Conservation (phyloP, 2,329 filamentous ascomycete genomes). For the Fusarium nelsonii region DNA sequence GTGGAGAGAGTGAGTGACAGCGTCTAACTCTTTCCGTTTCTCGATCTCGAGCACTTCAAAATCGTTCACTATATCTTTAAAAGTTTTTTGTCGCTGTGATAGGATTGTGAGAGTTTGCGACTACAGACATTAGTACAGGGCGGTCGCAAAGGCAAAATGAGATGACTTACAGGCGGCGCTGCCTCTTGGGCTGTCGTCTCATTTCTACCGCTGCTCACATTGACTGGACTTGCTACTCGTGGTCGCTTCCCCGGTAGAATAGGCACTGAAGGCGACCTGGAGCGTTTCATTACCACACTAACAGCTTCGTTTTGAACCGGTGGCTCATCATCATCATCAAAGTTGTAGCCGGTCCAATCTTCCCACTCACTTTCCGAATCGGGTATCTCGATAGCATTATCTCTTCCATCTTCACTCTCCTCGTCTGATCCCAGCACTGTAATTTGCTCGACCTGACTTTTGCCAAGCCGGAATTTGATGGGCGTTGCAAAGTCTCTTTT, state of each 20-base stretch:
- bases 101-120: background rate
- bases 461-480: background rate
- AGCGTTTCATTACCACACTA: background rate
- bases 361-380: background rate
- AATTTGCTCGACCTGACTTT: background rate
- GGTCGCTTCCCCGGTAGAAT: background rate
- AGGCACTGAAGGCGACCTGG: background rate
- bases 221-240: background rate
- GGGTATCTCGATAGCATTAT: background rate
- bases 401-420: background rate
- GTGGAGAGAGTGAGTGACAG: background rate
- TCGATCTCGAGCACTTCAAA: background rate
- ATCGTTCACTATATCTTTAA: background rate
- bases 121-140: background rate
- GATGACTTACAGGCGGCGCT: background rate
- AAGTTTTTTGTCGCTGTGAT: background rate
- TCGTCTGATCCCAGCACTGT: background rate
- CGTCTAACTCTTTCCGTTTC: conserved; percentile 1
- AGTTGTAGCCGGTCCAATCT: background rate
- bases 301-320: background rate
- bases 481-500: background rate
- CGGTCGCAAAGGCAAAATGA: background rate
- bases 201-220: background rate
- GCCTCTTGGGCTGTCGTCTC: background rate
- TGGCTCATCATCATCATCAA: background rate